These are phyloP conservation scores for Diaporthe ilicicola DNA, from an alignment of 2,329 filamentous ascomycete species.

Conservation along the genomic window DNA sequence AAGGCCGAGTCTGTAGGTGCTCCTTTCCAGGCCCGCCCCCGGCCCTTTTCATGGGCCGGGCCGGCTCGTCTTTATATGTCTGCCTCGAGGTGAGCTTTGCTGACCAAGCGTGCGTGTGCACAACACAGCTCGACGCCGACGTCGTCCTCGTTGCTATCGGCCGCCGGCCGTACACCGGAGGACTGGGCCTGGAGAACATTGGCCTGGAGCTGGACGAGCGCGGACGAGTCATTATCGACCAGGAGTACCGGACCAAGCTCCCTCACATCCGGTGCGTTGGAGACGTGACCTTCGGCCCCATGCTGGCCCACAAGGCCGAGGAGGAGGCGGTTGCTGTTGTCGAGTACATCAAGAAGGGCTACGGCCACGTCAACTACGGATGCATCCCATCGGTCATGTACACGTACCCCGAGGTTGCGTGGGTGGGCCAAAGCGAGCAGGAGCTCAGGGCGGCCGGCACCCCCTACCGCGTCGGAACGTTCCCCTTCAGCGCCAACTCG, in stretches of 20 bases:
- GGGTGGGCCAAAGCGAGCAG: slow-evolving; percentile 97
- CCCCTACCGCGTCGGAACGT: slow-evolving; percentile 91
- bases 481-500: slow-evolving; percentile 98
- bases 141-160: slow-evolving; percentile 97
- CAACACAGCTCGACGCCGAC: slow-evolving; percentile 81
- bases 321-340: slow-evolving; percentile 95
- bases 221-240: slow-evolving; percentile 95
- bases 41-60: not conserved
- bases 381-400: slow-evolving; percentile 99
- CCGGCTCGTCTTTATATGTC: not conserved
- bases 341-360: slow-evolving; percentile 97
- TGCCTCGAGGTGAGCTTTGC: not conserved
- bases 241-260: slow-evolving; percentile 97
- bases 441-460: slow-evolving; percentile 90
- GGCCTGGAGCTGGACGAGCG: slow-evolving; percentile 92
- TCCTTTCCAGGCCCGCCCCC: not conserved
- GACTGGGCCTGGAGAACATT: slow-evolving; percentile 92
- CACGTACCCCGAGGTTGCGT: slow-evolving; percentile 97
- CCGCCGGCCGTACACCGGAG: slow-evolving; percentile 91
- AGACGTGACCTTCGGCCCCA: slow-evolving; percentile 95
- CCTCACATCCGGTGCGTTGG: slow-evolving; percentile 97
- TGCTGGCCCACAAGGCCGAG: slow-evolving; percentile 99
- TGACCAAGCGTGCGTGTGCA: slow-evolving; percentile 26
- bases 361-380: slow-evolving; percentile 98
- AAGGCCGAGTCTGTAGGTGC: slow-evolving; percentile 85